phyloP scores from a whole-genome alignment of 129 eudicot genomes.

The Calendula officinalis region DNA sequence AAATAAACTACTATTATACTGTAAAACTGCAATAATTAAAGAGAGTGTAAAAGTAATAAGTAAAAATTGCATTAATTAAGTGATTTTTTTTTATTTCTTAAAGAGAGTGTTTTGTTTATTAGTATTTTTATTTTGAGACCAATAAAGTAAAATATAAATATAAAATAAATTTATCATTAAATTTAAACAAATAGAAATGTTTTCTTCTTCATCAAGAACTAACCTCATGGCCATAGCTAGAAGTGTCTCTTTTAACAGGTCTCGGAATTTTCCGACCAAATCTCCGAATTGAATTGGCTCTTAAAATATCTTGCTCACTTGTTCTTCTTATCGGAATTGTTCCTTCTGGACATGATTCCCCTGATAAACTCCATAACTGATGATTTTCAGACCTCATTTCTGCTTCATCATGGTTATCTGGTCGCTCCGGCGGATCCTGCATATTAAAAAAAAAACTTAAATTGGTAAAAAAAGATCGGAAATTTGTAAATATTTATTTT shows the following conservation, averaged over 20 bases:
- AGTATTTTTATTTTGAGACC: not conserved
- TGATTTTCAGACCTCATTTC: constrained; percentile 37
- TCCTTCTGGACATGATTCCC: constrained; percentile 85
- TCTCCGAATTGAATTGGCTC: constrained; percentile 57
- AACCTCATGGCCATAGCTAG: constrained; percentile 92
- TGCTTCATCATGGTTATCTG: constrained; percentile 42
- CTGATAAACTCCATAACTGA: constrained; percentile 76
- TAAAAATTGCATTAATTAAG: too few species aligned
- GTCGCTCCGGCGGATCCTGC: constrained; percentile 90
- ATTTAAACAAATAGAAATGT: not conserved
- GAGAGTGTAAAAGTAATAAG: too few species aligned
- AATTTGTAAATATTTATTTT: not conserved
- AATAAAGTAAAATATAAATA: not conserved
- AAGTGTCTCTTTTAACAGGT: constrained; percentile 64
- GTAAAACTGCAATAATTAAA: too few species aligned
- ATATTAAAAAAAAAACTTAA: not conserved
- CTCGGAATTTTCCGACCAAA: constrained; percentile 66
- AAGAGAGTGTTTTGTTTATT: too few species aligned
- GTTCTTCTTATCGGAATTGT: constrained; percentile 92
- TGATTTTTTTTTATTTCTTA: too few species aligned
- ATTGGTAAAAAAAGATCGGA: not conserved
- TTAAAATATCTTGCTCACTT: constrained; percentile 59
- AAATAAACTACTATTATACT: too few species aligned
- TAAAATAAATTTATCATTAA: not conserved
- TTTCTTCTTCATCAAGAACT: constrained; percentile 4